Percentiles rank a stretch among this genome's conserved stretches.
Conservation (phyloP, 306 rosid genomes). For the Delonix regia region DNA sequence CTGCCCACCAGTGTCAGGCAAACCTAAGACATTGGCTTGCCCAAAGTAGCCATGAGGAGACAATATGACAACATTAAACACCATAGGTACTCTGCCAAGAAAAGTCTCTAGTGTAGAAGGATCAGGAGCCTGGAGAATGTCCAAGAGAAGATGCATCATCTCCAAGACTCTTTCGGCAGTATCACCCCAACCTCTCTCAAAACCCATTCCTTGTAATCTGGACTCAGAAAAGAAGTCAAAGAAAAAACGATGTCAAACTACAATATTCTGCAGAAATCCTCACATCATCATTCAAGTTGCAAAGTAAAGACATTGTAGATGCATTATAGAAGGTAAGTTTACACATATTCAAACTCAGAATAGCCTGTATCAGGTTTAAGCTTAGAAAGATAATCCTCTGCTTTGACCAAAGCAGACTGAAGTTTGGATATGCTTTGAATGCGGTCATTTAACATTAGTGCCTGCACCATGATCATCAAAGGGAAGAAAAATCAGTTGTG, state of each 20-base stretch:
- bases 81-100: constrained; percentile 95
- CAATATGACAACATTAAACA: constrained; percentile 85
- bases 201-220: constrained; percentile 92
- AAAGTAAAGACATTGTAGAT: neutral
- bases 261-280: constrained; percentile 2
- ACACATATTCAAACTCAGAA: constrained; percentile 84
- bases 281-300: constrained; percentile 12
- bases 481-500: neutral
- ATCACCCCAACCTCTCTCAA: constrained; percentile 97
- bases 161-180: constrained; percentile 72
- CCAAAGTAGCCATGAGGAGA: constrained; percentile 98
- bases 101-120: constrained; percentile 88
- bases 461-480: constrained; percentile 52
- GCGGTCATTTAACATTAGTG: constrained; percentile 85
- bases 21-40: constrained; percentile 95
- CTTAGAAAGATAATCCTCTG: constrained; percentile 78
- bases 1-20: constrained; percentile 99
- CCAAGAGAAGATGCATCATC: constrained; percentile 84
- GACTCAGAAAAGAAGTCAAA: constrained; percentile 25
- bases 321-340: constrained; percentile 36
- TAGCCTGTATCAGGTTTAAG: constrained; percentile 57
- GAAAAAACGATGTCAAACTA: constrained; percentile 3
- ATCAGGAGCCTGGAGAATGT: constrained; percentile 96
- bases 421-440: constrained; percentile 67
- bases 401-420: constrained; percentile 77